These are phyloP conservation scores for Eimeria sp. DNA, from an alignment of 169 alveolate species.

Conservation along the genomic window DNA sequence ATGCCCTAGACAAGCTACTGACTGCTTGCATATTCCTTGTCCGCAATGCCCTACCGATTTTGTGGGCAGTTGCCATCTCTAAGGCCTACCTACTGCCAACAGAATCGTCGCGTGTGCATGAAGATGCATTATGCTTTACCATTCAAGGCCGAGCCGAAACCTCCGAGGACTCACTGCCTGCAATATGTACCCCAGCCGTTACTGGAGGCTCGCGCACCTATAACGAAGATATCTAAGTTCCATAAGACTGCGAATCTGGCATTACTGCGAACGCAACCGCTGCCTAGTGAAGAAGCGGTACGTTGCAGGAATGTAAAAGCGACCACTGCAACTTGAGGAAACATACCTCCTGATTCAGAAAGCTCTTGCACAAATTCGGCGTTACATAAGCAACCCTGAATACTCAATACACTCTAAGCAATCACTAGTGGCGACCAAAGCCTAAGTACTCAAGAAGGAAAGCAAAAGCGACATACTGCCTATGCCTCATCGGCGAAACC, in stretches of 20 bases:
- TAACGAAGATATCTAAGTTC: background rate
- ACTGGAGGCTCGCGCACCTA: background rate
- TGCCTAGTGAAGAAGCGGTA: background rate
- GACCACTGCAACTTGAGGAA: too few species aligned
- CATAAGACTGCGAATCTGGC: too few species aligned
- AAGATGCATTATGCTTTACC: background rate
- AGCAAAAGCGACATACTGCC: background rate
- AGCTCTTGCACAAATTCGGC: too few species aligned
- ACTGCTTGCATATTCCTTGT: background rate
- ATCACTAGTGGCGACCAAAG: background rate
- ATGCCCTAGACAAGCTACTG: background rate
- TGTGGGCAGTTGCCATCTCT: background rate
- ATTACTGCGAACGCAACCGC: background rate
- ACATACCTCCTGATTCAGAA: background rate
- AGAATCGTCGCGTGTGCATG: background rate
- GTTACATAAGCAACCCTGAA: background rate
- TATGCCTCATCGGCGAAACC: background rate
- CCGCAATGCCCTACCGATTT: background rate
- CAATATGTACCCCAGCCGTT: background rate
- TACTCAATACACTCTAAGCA: background rate
- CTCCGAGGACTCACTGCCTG: background rate
- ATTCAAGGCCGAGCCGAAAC: background rate
- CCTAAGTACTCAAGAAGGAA: background rate
- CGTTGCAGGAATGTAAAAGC: too few species aligned
- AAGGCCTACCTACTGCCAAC: background rate